Conservation (phyloP, 306 rosid species). For the Ammopiptanthus mongolicus region DNA sequence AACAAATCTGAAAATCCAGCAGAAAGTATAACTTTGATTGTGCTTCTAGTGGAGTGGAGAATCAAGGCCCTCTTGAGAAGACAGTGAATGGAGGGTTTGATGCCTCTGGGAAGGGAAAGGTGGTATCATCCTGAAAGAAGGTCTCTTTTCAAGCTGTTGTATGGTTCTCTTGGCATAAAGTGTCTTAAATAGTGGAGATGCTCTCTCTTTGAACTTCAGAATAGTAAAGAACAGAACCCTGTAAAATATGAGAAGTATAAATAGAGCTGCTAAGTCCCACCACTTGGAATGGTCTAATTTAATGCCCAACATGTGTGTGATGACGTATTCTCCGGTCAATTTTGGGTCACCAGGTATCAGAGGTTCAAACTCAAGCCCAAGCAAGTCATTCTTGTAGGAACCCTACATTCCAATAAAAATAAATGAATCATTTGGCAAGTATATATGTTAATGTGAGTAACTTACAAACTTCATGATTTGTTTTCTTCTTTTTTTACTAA, state of each 20-base stretch:
- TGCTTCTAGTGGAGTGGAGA: slow-evolving; percentile 42
- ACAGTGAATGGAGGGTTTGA: slow-evolving; percentile 42
- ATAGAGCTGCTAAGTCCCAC: slow-evolving; percentile 54
- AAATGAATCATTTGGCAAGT: background rate
- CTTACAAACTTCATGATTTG: background rate
- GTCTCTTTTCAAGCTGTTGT: slow-evolving; percentile 42
- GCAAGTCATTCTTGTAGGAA: slow-evolving; percentile 61
- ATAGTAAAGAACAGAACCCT: slow-evolving; percentile 34
- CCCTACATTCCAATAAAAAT: slow-evolving; percentile 29
- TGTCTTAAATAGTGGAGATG: slow-evolving; percentile 36
- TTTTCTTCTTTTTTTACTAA: background rate
- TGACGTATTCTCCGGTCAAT: slow-evolving; percentile 36
- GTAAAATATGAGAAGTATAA: slow-evolving; percentile 29
- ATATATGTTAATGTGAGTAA: background rate
- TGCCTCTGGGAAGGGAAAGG: slow-evolving; percentile 46
- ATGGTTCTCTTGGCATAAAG: slow-evolving; percentile 41
- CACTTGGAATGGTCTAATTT: slow-evolving; percentile 49
- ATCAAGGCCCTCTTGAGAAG: slow-evolving; percentile 58
- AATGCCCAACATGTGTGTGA: slow-evolving; percentile 42
- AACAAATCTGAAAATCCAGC: background rate
- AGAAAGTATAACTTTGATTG: background rate
- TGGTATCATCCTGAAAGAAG: slow-evolving; percentile 45
- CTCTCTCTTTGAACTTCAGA: slow-evolving; percentile 47
- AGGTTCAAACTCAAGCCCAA: slow-evolving; percentile 62
- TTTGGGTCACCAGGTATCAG: slow-evolving; percentile 40